Evolutionary conservation across 2,329 filamentous ascomycete genomes (phyloP).

Genomic region (Neonectria hederae): DNA sequence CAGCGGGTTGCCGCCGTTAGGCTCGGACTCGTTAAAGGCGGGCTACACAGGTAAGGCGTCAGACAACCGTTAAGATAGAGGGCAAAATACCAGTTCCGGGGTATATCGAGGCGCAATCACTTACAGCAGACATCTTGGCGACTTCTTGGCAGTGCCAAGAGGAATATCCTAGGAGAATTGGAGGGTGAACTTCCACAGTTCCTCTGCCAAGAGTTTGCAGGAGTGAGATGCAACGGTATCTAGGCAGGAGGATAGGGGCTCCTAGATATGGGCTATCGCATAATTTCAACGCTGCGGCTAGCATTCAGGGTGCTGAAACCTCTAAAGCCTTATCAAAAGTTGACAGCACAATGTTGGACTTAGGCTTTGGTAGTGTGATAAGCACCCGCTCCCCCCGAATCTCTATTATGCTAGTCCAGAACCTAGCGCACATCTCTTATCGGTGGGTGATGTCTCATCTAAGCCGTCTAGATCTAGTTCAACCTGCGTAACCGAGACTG

Average conservation of each 20-base stretch:
- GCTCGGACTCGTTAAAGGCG: constrained; percentile 24
- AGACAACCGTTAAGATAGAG: neutral
- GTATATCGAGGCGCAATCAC: neutral
- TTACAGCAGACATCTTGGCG: constrained; percentile 18
- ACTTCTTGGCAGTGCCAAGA: neutral
- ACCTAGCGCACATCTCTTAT: constrained; percentile 9
- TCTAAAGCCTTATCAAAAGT: constrained; percentile 17
- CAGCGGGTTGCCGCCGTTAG: constrained; percentile 25
- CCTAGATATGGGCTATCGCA: neutral
- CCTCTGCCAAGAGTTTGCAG: constrained; percentile 5
- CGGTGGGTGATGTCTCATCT: neutral
- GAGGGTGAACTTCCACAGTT: neutral
- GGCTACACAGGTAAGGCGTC: constrained; percentile 9
- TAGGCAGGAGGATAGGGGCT: neutral
- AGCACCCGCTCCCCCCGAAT: constrained; percentile 9
- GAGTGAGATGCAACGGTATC: neutral
- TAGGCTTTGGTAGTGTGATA: constrained; percentile 1
- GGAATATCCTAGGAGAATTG: neutral
- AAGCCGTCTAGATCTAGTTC: neutral
- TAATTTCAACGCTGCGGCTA: constrained; percentile 10
- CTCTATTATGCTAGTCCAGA: neutral
- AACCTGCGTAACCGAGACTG: neutral
- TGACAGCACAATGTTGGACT: constrained; percentile 1
- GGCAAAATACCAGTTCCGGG: neutral
- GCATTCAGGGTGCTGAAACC: neutral